phyloP scores from a whole-genome alignment of 306 rosid genomes.

The Pyrus pyrifolia region DNA sequence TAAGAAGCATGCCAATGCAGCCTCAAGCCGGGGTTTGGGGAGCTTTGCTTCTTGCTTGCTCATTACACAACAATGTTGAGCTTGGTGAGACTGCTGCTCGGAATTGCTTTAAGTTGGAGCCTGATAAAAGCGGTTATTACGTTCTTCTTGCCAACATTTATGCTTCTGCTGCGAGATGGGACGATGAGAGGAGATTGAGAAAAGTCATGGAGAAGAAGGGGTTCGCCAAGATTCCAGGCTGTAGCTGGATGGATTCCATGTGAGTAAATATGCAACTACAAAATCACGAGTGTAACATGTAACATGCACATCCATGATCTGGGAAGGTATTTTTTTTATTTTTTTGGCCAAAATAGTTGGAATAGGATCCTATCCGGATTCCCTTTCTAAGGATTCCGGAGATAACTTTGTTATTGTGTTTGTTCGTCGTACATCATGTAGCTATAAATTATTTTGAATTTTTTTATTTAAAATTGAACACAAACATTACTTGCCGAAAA shows the following conservation, averaged over 20 bases:
- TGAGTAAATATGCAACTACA: background rate
- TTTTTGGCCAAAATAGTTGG: too few species aligned
- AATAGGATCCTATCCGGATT: too few species aligned
- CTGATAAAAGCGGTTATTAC: constrained; percentile 41
- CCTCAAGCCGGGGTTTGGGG: constrained; percentile 66
- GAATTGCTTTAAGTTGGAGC: constrained; percentile 55
- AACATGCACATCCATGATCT: background rate
- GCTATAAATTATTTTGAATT: too few species aligned
- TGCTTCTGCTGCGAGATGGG: constrained; percentile 52
- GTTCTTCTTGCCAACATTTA: constrained; percentile 54
- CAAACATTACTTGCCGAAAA: too few species aligned
- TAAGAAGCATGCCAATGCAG: constrained; percentile 54
- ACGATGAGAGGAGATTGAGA: constrained; percentile 43
- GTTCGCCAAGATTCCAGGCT: constrained; percentile 42
- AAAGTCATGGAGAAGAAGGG: constrained; percentile 25
- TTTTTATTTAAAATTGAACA: too few species aligned
- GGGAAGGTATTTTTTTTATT: too few species aligned
- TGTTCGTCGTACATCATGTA: too few species aligned
- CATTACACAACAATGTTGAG: constrained; percentile 40
- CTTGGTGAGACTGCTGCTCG: constrained; percentile 56
- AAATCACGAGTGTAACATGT: background rate
- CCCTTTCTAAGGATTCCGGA: too few species aligned
- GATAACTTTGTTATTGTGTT: too few species aligned
- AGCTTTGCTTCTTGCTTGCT: constrained; percentile 68
- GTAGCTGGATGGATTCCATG: constrained; percentile 49